phyloP scores from a whole-genome alignment of 176 grass and related monocot species.

The Ensete glaucum region DNA sequence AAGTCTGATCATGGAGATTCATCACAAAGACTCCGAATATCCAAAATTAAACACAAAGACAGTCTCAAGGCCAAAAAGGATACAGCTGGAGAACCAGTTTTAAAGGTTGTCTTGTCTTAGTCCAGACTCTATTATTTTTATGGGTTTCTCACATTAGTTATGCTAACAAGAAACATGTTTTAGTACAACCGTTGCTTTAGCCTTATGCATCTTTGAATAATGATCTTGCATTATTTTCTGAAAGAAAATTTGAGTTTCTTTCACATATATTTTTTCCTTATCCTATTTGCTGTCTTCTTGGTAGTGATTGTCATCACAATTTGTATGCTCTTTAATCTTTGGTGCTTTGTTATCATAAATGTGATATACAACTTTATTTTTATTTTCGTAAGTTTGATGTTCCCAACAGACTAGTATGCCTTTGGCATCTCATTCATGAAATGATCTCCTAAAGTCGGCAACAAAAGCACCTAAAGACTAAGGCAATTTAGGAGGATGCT shows the following conservation, averaged over 20 bases:
- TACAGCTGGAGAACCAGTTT: conserved; percentile 21
- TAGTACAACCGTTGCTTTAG: background rate
- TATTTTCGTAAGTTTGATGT: background rate
- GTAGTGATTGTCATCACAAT: background rate
- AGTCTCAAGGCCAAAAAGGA: conserved; percentile 21
- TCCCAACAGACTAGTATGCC: background rate
- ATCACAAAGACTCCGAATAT: conserved; percentile 27
- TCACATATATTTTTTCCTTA: background rate
- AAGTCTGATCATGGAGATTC: conserved; percentile 29
- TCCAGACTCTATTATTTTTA: background rate
- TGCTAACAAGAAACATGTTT: no score
- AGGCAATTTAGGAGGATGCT: background rate
- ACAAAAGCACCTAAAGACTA: background rate
- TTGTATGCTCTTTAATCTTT: background rate
- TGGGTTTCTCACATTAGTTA: background rate
- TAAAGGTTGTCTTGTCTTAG: conserved; percentile 35
- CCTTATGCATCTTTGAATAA: background rate
- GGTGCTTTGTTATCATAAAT: background rate
- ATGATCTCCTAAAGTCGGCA: background rate
- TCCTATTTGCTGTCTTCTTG: background rate
- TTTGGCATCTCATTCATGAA: background rate
- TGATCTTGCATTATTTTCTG: background rate
- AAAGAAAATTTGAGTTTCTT: background rate
- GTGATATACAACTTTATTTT: background rate
- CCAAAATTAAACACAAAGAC: conserved; percentile 24